These are phyloP conservation scores for Effrenium voratum DNA, from an alignment of 73 alveolate genomes.

Conservation along the genomic window DNA sequence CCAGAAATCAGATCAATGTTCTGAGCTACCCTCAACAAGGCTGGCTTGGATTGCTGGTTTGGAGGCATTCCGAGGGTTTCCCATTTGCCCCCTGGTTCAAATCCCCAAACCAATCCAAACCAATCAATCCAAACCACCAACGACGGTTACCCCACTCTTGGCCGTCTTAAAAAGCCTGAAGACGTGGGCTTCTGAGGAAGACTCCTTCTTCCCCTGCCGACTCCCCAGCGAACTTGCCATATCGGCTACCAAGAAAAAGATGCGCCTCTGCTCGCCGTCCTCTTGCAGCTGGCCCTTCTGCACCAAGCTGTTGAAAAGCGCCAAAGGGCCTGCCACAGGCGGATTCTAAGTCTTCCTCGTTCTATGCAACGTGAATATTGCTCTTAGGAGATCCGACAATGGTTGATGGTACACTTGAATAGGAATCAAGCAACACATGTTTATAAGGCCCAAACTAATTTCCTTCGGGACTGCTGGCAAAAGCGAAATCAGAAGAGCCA, in stretches of 20 bases:
- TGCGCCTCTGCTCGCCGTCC: constrained; percentile 31
- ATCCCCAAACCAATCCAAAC: no score
- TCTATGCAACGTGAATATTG: not conserved
- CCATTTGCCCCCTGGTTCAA: no score
- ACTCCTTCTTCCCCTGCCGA: no score
- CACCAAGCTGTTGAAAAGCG: constrained; percentile 27
- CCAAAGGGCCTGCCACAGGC: constrained; percentile 26
- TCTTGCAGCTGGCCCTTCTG: constrained; percentile 42
- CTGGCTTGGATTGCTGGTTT: no score
- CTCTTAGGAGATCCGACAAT: not conserved
- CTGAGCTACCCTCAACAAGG: no score
- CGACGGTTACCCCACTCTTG: no score
- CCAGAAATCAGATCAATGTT: no score
- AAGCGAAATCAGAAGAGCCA: not conserved
- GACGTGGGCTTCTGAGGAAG: no score
- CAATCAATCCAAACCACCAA: no score
- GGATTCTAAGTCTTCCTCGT: not conserved
- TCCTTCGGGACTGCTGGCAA: not conserved
- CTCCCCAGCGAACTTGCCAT: no score
- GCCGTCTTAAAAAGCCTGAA: no score
- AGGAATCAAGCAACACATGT: not conserved
- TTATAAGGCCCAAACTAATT: not conserved
- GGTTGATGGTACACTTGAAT: not conserved
- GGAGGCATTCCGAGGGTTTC: no score
- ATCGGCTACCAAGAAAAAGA: not conserved